Evolutionary conservation across 148 eudicot species (phyloP).

Genomic region (Gaultheria prostrata): DNA sequence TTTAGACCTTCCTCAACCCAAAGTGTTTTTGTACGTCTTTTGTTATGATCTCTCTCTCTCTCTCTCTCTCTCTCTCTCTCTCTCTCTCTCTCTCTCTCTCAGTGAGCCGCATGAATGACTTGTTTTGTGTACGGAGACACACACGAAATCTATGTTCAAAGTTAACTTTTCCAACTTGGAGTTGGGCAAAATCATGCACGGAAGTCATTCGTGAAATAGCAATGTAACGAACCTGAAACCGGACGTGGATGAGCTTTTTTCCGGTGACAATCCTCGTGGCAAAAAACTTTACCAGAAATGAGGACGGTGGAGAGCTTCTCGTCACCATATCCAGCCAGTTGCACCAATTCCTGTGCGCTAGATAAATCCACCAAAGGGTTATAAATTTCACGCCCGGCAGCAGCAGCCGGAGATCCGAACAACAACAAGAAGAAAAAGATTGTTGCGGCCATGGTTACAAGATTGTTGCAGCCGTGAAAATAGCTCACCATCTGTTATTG

Average conservation of each 20-base stretch:
- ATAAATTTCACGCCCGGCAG: conserved; percentile 1
- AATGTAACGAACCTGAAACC: conserved; percentile 37
- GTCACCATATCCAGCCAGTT: conserved; percentile 77
- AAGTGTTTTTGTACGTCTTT: too few species aligned
- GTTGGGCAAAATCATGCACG: neutral
- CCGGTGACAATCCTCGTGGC: conserved; percentile 23
- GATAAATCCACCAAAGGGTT: conserved; percentile 25
- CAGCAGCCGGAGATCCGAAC: conserved; percentile 8
- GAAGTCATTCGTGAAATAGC: neutral
- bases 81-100: too few species aligned
- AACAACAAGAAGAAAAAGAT: neutral
- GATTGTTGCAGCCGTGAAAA: conserved; percentile 20
- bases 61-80: too few species aligned
- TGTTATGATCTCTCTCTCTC: too few species aligned
- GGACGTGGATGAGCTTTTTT: conserved; percentile 27
- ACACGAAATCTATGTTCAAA: neutral
- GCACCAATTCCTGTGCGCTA: conserved; percentile 41
- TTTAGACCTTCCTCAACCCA: too few species aligned
- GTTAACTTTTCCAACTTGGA: neutral
- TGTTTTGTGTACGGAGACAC: neutral
- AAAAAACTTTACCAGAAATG: conserved; percentile 49
- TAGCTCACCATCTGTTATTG: conserved; percentile 32
- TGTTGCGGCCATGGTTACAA: conserved; percentile 17
- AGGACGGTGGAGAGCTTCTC: conserved; percentile 74
- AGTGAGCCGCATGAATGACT: neutral